A percentile compares a stretch with the other conserved stretches of the same genome.
Evolutionary conservation across 305 asterid genomes (phyloP).

Genomic region (Fraxinus latifolia): DNA sequence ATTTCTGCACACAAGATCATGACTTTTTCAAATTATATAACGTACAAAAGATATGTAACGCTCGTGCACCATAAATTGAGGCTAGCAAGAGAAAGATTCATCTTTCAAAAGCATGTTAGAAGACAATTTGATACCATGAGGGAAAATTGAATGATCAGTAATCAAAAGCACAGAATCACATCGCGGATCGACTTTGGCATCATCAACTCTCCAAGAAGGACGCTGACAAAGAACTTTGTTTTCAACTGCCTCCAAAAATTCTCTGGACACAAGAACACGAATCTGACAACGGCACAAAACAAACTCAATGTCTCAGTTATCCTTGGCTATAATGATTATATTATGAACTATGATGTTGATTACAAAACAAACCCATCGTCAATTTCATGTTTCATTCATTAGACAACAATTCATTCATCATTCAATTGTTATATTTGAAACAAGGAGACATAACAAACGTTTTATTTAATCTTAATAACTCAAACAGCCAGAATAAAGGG

Average conservation of each 20-base stretch:
- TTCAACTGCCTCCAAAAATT: slow-evolving; percentile 80
- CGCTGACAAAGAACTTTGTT: slow-evolving; percentile 65
- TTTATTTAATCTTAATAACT: background rate
- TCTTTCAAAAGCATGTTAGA: slow-evolving; percentile 9
- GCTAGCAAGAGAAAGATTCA: slow-evolving; percentile 1
- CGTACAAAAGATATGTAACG: background rate
- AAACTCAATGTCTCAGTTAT: slow-evolving; percentile 14
- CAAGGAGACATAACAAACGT: background rate
- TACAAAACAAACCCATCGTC: background rate
- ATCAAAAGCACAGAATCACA: slow-evolving; percentile 76
- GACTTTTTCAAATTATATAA: background rate
- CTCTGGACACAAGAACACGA: slow-evolving; percentile 55
- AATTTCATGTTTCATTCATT: slow-evolving; percentile 16
- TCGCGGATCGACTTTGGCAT: slow-evolving; percentile 65
- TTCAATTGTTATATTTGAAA: slow-evolving; percentile 13
- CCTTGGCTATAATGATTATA: slow-evolving; percentile 8
- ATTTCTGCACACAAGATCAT: background rate
- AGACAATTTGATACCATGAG: slow-evolving; percentile 48
- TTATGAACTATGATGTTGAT: slow-evolving; percentile 6
- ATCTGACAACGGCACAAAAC: slow-evolving; percentile 43
- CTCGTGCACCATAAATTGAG: slow-evolving; percentile 5
- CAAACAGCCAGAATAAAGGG: background rate
- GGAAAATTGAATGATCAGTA: slow-evolving; percentile 84
- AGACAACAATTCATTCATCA: slow-evolving; percentile 11
- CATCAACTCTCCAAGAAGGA: slow-evolving; percentile 80